Evolutionary conservation across 768 basidiomycete genomes (phyloP), one percentile per base, ranked within the genome.

Genomic region (Lactarius evosmus): DNA sequence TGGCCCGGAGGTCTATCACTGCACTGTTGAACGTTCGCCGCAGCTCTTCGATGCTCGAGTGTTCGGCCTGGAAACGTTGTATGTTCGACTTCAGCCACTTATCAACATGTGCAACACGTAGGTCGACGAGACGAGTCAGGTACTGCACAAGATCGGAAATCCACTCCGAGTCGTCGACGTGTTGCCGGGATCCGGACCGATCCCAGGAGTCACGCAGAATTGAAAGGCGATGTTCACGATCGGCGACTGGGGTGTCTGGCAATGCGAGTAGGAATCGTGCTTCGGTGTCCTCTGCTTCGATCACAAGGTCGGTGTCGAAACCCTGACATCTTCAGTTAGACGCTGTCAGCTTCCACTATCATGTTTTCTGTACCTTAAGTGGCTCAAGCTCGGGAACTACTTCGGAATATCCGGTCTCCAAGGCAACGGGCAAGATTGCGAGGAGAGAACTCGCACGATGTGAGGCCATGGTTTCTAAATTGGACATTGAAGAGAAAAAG

Each of bases 51-150:
- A 86, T 77, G 40, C 78, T 75, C 0, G 84, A 74, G 52, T 83
- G 74, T 25, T 72, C 73, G 0, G 61, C 64, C 36, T 78, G 75
- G 72, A 87, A 86, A 1, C 83, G 75, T 4, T 74, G 61, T 4
- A 80, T 68, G 58, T 87, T 87, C 8, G 75, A 71, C 4, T 74
- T 70, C 14, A 87, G 72, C 86, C 85, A 87, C 61, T 74, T 73
- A 0, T 71, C 71, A 19, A 87, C 83, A 57, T 81, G 81, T 2
- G 74, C 70, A 17, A 83, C 71, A 25, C 85, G 78, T 58, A 74
- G 55, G 34, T 81, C 74, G 19, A 76, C 79, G 6, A 83, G 67
- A 1, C 58, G 63, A 9, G 75, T 73, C 2, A 87, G 74, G 65
- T 82, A 75, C 2, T 60, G 38, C 0, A 74, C 73, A 7, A 87